A percentile compares a stretch with the other conserved stretches of the same genome.
These are phyloP conservation scores for Aurinia saxatilis DNA, from an alignment of 345 rosid species.

Conservation along the genomic window DNA sequence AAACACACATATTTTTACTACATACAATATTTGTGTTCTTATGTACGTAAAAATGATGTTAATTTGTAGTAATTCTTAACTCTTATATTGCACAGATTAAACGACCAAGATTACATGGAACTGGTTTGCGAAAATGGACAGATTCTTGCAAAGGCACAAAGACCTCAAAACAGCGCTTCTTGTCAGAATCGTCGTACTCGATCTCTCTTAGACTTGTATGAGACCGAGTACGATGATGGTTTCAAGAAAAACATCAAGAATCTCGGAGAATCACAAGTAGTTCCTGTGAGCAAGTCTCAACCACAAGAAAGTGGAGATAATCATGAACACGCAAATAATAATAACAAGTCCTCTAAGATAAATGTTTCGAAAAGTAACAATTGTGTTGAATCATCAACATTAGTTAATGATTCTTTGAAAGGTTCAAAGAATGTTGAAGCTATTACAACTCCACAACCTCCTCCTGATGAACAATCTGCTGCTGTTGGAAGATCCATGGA, in stretches of 20 bases:
- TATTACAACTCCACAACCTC: neutral
- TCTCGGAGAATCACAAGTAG: constrained; percentile 26
- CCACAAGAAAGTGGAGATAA: neutral
- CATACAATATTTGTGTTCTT: too few relatives aligned
- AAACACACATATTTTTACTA: neutral
- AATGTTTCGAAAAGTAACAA: neutral
- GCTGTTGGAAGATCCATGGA: constrained; percentile 30
- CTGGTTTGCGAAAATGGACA: constrained; percentile 34
- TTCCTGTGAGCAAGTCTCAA: constrained; percentile 23
- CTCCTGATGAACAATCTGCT: constrained; percentile 57
- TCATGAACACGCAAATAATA: neutral
- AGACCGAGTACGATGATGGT: constrained; percentile 17
- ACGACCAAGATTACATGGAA: constrained; percentile 34
- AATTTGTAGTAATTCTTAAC: neutral
- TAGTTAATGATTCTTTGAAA: neutral
- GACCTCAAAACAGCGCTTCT: neutral
- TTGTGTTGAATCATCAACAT: neutral
- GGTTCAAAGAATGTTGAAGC: neutral
- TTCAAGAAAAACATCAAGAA: constrained; percentile 14
- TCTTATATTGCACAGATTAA: constrained; percentile 34
- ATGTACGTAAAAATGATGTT: neutral
- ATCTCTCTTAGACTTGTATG: constrained; percentile 22
- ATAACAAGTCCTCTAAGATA: neutral
- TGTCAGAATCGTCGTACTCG: constrained; percentile 6
- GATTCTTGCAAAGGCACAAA: constrained; percentile 22